These are phyloP conservation scores for Alisma plantagoaquatica DNA, from an alignment of 106 monocot species.

Conservation along the genomic window DNA sequence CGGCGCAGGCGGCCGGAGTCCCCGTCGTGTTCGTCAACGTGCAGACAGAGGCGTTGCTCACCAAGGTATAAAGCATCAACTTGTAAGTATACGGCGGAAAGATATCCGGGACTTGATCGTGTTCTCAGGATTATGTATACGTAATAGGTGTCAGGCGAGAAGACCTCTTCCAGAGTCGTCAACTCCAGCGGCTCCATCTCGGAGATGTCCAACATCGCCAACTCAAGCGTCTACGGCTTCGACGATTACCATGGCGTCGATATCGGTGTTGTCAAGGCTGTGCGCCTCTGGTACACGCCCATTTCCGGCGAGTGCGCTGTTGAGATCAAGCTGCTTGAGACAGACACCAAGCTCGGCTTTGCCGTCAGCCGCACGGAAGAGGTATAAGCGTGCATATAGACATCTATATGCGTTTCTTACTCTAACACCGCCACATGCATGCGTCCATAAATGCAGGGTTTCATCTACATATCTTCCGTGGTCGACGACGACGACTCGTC, in stretches of 20 bases:
- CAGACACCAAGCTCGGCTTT: slow-evolving; percentile 61
- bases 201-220: slow-evolving; percentile 56
- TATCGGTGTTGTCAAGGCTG: slow-evolving; percentile 58
- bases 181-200: slow-evolving; percentile 40
- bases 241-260: slow-evolving; percentile 85
- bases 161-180: slow-evolving; percentile 54
- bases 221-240: slow-evolving; percentile 63
- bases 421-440: background rate
- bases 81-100: background rate
- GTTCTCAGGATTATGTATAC: background rate
- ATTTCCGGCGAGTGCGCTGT: slow-evolving; percentile 40
- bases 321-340: slow-evolving; percentile 50
- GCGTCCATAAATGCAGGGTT: slow-evolving; percentile 32
- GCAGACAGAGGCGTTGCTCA: slow-evolving; percentile 64
- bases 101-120: background rate
- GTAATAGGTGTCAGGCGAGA: slow-evolving; percentile 56
- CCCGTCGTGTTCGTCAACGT: slow-evolving; percentile 53
- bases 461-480: slow-evolving; percentile 62
- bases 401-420: background rate
- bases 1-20: slow-evolving; percentile 47
- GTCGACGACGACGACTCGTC: no score
- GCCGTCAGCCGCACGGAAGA: slow-evolving; percentile 66
- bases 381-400: slow-evolving; percentile 16
- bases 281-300: slow-evolving; percentile 69
- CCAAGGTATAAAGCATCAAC: slow-evolving; percentile 37